A percentile compares a stretch with the other conserved stretches of the same genome.
phyloP scores from a whole-genome alignment of 2,329 filamentous ascomycete genomes.

The Penicillium brevicompactum region DNA sequence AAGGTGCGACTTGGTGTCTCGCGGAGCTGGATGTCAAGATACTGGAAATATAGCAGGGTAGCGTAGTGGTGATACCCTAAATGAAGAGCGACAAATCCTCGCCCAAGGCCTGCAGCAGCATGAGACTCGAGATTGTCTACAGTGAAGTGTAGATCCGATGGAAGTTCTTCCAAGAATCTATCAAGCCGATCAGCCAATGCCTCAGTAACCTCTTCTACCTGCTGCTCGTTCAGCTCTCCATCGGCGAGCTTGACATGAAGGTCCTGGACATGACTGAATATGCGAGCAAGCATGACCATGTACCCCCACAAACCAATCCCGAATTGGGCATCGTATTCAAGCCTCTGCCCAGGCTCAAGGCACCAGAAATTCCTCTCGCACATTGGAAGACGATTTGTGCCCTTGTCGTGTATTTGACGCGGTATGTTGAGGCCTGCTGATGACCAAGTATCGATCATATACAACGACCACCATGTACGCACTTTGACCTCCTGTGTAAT shows the following conservation, averaged over 20 bases:
- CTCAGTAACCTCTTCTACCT: not conserved
- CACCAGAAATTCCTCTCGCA: slow-evolving; percentile 28
- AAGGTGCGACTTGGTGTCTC: not conserved
- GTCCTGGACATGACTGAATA: slow-evolving; percentile 39
- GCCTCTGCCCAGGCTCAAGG: slow-evolving; percentile 10
- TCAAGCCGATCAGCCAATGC: slow-evolving; percentile 13
- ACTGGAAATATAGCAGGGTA: slow-evolving; percentile 43
- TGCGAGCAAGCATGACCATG: slow-evolving; percentile 34
- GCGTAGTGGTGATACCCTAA: slow-evolving; percentile 43
- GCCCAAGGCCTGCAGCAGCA: slow-evolving; percentile 27
- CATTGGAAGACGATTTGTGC: slow-evolving; percentile 25
- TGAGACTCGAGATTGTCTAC: slow-evolving; percentile 20
- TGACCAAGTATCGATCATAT: slow-evolving; percentile 36
- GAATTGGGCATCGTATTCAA: not conserved
- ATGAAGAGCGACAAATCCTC: slow-evolving; percentile 41
- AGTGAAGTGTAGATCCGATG: slow-evolving; percentile 15
- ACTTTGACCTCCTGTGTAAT: slow-evolving; percentile 28
- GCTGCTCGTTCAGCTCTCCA: slow-evolving; percentile 6
- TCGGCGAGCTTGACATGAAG: slow-evolving; percentile 31
- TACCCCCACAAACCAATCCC: slow-evolving; percentile 38
- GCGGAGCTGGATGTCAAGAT: slow-evolving; percentile 31
- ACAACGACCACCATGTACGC: slow-evolving; percentile 37
- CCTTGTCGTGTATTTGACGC: slow-evolving; percentile 29
- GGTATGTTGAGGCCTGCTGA: slow-evolving; percentile 33
- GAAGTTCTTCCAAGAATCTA: slow-evolving; percentile 13